Conservation (phyloP, 177 flowering plant genomes). For the Telopea speciosissima region DNA sequence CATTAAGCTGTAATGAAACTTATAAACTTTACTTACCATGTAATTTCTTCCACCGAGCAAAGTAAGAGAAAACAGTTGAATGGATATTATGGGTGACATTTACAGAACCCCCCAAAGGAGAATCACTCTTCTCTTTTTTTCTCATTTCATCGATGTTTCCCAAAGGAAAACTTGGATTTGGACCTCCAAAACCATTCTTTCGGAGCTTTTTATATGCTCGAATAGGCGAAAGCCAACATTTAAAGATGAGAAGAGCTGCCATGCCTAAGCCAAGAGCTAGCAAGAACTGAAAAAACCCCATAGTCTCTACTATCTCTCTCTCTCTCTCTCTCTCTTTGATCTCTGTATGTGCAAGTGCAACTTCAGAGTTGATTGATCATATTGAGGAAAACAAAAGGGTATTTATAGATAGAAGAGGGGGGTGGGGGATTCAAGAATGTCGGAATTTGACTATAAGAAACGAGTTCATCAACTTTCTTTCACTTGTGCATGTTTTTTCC, state of each 20-base stretch:
- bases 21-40: slow-evolving; percentile 39
- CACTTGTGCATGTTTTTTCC: too few relatives aligned
- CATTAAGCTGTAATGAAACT: too few relatives aligned
- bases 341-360: too few relatives aligned
- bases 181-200: slow-evolving; percentile 60
- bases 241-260: slow-evolving; percentile 14
- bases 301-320: slow-evolving; percentile 10
- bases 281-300: slow-evolving; percentile 21
- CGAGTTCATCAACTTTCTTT: too few relatives aligned
- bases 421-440: not conserved
- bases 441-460: not conserved
- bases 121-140: slow-evolving; percentile 12
- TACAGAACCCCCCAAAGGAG: slow-evolving; percentile 2
- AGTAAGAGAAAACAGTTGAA: slow-evolving; percentile 61
- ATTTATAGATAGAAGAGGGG: not conserved
- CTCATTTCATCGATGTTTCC: slow-evolving; percentile 53
- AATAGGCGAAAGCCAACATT: slow-evolving; percentile 49
- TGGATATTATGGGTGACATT: slow-evolving; percentile 59
- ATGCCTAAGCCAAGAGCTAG: slow-evolving; percentile 12
- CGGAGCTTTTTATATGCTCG: slow-evolving; percentile 31
- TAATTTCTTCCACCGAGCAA: slow-evolving; percentile 50
- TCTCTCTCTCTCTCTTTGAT: slow-evolving; percentile 2
- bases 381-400: not conserved
- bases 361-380: not conserved
- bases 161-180: slow-evolving; percentile 70